Evolutionary conservation across 2,329 filamentous ascomycete genomes (phyloP), one percentile per base, ranked within the genome.

Genomic region (Zymoseptoria pseudotritici): DNA sequence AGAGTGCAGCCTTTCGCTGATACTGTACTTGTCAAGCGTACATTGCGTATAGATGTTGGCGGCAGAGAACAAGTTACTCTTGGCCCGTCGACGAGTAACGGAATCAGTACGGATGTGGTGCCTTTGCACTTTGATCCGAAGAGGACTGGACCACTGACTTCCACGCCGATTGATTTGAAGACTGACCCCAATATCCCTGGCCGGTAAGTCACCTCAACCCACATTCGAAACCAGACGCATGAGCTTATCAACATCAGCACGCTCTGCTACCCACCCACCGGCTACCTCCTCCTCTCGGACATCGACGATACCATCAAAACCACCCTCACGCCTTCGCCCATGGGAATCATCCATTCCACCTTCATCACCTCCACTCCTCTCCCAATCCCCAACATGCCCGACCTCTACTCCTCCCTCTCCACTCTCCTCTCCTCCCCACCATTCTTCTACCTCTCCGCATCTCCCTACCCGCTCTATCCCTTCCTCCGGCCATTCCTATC

Each of bases 261-360:
- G 13, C 36, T 46, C 36, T 46, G 5, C 13, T 46, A n/a, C 36
- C 36, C 36, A 4, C 36, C 36, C 5, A 46, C 36, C 17, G 36
- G 36, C 13, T 46, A 46, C 36, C 36, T 46, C 36, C 17, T 36
- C 21, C 20, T 52, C 50, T 46, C 29, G 17, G 92, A 97, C 68
- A 84, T 97, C 66, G 94, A 97, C 71, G 93, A 97, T 75, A 96
- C 92, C 0, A 96, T 97, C 79, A 97, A 97, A 75, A 79, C 92
- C 66, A 97, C 93, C 0, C 81, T 89, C 73, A 96, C 93, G 0
- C 84, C 86, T 51, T 87, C 90, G 55, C 86, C 91, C 0, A 81
- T 88, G 7, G 90, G 91, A 2, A 93, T 97, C 68, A 78, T 97
- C 4, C 82, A 84, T 53, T 87, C 88, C 56, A 97, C 93, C 0